Evolutionary conservation across 306 rosid genomes (phyloP).

Genomic region (Vicia sativa): DNA sequence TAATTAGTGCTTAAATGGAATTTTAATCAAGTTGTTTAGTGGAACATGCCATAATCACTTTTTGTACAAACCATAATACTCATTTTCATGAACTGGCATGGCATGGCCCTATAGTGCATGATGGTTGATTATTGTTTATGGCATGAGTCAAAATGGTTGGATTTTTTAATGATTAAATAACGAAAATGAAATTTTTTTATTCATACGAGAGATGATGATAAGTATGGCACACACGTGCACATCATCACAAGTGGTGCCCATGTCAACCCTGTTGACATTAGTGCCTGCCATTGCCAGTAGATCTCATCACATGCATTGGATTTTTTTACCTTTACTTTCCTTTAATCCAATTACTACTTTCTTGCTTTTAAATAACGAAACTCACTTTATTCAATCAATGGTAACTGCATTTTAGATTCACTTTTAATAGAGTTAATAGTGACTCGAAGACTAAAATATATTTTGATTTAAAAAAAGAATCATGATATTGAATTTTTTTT

Average conservation of each 20-base stretch:
- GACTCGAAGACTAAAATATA: too few species aligned
- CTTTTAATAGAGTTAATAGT: too few species aligned
- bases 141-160: conserved; percentile 66
- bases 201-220: conserved; percentile 56
- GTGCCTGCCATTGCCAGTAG: conserved; percentile 31
- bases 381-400: conserved; percentile 28
- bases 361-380: conserved; percentile 13
- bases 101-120: conserved; percentile 47
- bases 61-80: conserved; percentile 4
- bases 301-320: conserved; percentile 49
- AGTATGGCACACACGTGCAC: conserved; percentile 84
- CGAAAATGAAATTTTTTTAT: neutral
- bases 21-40: conserved; percentile 46
- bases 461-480: too few species aligned
- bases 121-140: conserved; percentile 52
- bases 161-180: conserved; percentile 52
- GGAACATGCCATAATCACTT: conserved; percentile 55
- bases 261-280: conserved; percentile 83
- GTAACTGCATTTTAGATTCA: neutral
- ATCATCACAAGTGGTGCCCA: conserved; percentile 62
- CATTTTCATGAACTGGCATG: conserved; percentile 50
- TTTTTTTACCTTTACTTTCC: conserved; percentile 5
- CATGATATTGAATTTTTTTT: too few species aligned
- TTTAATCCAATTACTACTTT: conserved; percentile 11
- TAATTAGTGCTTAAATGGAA: conserved; percentile 38